Evolutionary conservation across 2,329 filamentous ascomycete genomes (phyloP), one percentile per base, ranked within the genome.

Genomic region (Colletotrichum gigasporum): DNA sequence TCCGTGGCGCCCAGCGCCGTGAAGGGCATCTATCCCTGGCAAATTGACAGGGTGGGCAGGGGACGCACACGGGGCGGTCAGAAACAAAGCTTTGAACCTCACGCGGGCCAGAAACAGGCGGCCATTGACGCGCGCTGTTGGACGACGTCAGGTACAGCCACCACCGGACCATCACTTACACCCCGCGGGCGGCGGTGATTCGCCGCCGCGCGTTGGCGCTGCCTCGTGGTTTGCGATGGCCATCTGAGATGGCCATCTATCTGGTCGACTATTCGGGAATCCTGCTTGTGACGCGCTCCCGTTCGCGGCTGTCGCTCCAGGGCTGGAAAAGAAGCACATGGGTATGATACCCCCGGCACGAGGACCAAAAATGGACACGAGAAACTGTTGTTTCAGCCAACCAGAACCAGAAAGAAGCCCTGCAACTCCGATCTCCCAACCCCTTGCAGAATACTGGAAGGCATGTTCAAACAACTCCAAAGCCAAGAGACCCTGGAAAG

Each of bases 281-380:
- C 11, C 41, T 61, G 61, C 24, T 39, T 52, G 24, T 63, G 63
- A 57, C 59, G 63, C 55, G 51, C 52, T 51, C 30, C 45, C 44
- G 22, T 34, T 51, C 58, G 37, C 37, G 52, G 51, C 51, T 37
- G 28, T 50, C 42, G n/a, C 39, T 42, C 32, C 30, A 57, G 30
- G 58, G 58, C 52, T 63, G 58, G 35, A 28, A 44, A 37, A 51
- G 44, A 45, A 52, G 39, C 41, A 50, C 57, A 67, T 51, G 63
- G 55, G 51, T 45, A 48, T 48, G 45, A 39, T 50, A 48, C 53
- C 64, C 63, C 41, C 26, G 55, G 35, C 20, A 42, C n/a, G 34
- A 14, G 47, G 45, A 42, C 63, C 66, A 67, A 67, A 67, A 66
- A 64, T 66, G 66, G 63, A 67, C 66, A 67, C 66, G 66, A 67